These are phyloP conservation scores for Botrytis elliptica DNA, from an alignment of 2,329 filamentous ascomycete genomes.

Conservation along the genomic window DNA sequence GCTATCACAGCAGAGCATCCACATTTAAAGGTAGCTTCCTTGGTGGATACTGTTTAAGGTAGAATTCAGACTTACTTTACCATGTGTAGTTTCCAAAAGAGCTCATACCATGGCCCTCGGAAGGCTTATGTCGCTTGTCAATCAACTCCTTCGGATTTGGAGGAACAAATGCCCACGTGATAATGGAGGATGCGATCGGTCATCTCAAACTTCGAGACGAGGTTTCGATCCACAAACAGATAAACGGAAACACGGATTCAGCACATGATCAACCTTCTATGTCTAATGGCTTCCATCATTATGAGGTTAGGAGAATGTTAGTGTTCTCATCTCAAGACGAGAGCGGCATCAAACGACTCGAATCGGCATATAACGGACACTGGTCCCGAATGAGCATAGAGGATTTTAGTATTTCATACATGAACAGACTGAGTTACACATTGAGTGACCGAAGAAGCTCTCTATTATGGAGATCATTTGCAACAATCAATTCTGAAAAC, in stretches of 20 bases:
- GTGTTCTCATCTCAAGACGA: conserved; percentile 9
- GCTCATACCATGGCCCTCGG: conserved; percentile 21
- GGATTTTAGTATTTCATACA: not conserved
- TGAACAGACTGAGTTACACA: conserved; percentile 20
- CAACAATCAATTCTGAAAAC: not conserved
- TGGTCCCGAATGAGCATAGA: not conserved
- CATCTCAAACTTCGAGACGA: not conserved
- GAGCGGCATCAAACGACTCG: not conserved
- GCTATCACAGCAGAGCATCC: conserved; percentile 29
- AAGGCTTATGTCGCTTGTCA: conserved; percentile 21
- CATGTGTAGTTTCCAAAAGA: conserved; percentile 23
- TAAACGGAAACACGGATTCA: too few relatives aligned
- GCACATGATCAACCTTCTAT: not conserved
- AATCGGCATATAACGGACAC: not conserved
- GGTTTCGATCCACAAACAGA: not conserved
- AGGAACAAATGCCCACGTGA: conserved; percentile 30
- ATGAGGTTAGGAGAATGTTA: not conserved
- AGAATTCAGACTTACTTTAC: conserved; percentile 28
- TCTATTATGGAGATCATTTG: not conserved
- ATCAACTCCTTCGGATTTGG: conserved; percentile 35
- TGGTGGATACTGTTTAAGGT: conserved; percentile 22
- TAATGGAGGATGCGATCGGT: conserved; percentile 21
- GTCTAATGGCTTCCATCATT: not conserved
- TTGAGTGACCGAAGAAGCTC: not conserved
- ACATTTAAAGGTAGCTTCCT: not conserved